phyloP scores from a whole-genome alignment of 2,329 filamentous ascomycete genomes.

The Tolypocladium amazonense region DNA sequence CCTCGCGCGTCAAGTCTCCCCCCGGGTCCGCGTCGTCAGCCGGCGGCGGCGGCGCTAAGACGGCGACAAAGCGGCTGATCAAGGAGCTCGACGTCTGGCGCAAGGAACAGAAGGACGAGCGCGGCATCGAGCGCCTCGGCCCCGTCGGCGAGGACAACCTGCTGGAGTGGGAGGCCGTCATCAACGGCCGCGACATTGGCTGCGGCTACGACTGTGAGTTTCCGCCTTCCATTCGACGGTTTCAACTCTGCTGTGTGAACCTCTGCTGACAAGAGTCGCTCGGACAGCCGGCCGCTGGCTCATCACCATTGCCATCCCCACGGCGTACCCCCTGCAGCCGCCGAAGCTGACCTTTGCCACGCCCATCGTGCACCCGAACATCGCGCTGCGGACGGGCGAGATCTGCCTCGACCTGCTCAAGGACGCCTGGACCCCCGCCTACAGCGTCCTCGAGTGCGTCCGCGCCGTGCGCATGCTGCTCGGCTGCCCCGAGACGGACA shows the following conservation, averaged over 20 bases:
- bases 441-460: conserved; percentile 67
- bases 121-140: conserved; percentile 48
- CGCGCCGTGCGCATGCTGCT: conserved; percentile 61
- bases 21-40: conserved; percentile 12
- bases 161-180: conserved; percentile 47
- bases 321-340: conserved; percentile 67
- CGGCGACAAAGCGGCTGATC: conserved; percentile 45
- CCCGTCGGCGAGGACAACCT: conserved; percentile 44
- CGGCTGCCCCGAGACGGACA: conserved; percentile 56
- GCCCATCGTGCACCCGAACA: conserved; percentile 76
- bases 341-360: conserved; percentile 77
- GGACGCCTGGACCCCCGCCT: conserved; percentile 73
- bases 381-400: conserved; percentile 61
- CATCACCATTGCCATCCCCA: conserved; percentile 64
- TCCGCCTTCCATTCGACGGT: neutral
- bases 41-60: conserved; percentile 19
- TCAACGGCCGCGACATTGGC: conserved; percentile 46
- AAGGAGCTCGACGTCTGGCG: conserved; percentile 46
- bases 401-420: conserved; percentile 86
- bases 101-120: conserved; percentile 35
- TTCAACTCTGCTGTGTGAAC: neutral
- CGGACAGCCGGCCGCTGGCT: conserved; percentile 64
- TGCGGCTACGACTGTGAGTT: conserved; percentile 44
- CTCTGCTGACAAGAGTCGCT: neutral
- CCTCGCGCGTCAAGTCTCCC: conserved; percentile 6